Conservation (phyloP, 768 basidiomycete genomes). For the Neoboletus brunneissimus region DNA sequence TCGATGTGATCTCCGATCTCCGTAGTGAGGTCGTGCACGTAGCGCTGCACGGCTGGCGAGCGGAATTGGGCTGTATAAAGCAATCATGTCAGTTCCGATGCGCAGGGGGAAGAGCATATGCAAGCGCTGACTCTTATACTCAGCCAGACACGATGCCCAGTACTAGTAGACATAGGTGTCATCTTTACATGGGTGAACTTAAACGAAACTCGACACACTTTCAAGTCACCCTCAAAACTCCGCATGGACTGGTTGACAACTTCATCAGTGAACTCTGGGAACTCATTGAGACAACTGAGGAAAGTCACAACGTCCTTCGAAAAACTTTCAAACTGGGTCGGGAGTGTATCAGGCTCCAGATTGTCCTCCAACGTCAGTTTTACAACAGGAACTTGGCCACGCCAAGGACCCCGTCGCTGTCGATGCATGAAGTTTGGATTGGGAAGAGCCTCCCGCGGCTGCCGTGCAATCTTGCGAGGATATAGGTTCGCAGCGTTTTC, state of each 20-base stretch:
- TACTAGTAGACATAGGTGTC: conserved; percentile 38
- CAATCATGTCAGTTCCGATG: conserved; percentile 8
- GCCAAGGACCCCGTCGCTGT: conserved; percentile 31
- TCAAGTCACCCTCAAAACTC: conserved; percentile 50
- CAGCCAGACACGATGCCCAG: conserved; percentile 50
- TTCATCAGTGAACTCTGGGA: conserved; percentile 55
- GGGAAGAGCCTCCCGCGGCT: conserved; percentile 37
- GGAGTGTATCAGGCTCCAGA: conserved; percentile 49
- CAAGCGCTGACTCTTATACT: conserved; percentile 42
- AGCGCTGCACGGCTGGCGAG: conserved; percentile 52
- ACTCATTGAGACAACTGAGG: conserved; percentile 52
- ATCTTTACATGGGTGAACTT: conserved; percentile 2
- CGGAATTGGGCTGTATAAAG: conserved; percentile 44
- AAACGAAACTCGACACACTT: conserved; percentile 31
- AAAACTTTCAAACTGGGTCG: conserved; percentile 43
- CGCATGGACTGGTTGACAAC: conserved; percentile 49
- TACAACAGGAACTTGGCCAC: conserved; percentile 35
- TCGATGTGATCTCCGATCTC: conserved; percentile 57
- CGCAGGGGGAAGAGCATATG: neutral
- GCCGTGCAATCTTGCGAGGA: conserved; percentile 44
- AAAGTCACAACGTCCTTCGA: conserved; percentile 52
- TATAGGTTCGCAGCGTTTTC: conserved; percentile 58
- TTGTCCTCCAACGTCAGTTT: conserved; percentile 39
- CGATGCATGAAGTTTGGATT: conserved; percentile 37
- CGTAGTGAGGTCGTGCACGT: conserved; percentile 49